Evolutionary conservation across 306 rosid genomes (phyloP).

Genomic region (Crataegus laevigata): DNA sequence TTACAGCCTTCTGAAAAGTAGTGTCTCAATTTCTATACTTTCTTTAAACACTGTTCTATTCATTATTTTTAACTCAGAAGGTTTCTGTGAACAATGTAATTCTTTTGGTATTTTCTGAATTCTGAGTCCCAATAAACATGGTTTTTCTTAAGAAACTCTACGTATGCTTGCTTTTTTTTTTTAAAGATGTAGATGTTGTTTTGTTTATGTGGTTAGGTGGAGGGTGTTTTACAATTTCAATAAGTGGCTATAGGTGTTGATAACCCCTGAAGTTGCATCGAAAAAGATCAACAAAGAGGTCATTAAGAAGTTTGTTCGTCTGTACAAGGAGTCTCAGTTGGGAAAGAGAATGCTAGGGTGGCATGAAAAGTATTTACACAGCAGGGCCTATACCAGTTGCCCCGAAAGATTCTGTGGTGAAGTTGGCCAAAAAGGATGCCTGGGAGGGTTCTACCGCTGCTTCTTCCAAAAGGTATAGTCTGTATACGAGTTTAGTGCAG

Average conservation of each 20-base stretch:
- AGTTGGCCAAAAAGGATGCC: conserved; percentile 21
- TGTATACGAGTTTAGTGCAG: not conserved
- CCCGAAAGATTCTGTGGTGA: conserved; percentile 37
- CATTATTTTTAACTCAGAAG: no score
- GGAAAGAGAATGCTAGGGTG: conserved; percentile 47
- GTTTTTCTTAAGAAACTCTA: no score
- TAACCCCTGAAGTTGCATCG: conserved; percentile 37
- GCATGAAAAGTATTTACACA: conserved; percentile 46
- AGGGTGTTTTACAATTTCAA: not conserved
- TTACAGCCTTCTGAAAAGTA: no score
- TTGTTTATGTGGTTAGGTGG: not conserved
- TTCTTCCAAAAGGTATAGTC: conserved; percentile 25
- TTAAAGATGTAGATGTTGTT: no score
- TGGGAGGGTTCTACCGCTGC: conserved; percentile 1
- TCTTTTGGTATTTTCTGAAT: no score
- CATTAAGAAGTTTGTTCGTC: conserved; percentile 9
- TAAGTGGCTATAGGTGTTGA: conserved; percentile 36
- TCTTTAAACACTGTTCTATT: no score
- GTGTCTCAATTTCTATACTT: no score
- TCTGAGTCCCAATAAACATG: no score
- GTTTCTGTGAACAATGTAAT: no score
- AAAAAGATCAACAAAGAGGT: conserved; percentile 40
- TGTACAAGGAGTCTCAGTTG: conserved; percentile 7
- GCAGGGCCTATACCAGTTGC: conserved; percentile 54
- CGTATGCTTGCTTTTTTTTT: no score